Evolutionary conservation across 2,329 filamentous ascomycete genomes (phyloP), one percentile per base, ranked within the genome.

Genomic region (Helotiales sp.): DNA sequence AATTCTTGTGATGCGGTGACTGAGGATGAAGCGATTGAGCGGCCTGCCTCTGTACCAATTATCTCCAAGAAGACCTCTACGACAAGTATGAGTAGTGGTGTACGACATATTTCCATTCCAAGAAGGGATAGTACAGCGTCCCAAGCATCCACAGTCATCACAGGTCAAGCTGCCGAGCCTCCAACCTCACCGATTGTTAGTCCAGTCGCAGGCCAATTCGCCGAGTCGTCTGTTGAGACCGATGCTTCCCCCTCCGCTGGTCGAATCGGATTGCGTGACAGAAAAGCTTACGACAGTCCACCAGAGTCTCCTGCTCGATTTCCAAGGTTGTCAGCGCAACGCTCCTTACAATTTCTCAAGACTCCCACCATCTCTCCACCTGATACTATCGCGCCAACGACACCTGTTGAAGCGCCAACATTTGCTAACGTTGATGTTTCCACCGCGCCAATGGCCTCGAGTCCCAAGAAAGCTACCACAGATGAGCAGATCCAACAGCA

Each of bases 401-500:
- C 62, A 19, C 60, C 62, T 6, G 46, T 62, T 4, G 67, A 70
- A 7, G 59, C 66, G 15, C 65, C 67, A 7, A 30, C 62, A 9
- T 58, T 70, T 42, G 59, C 58, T 8, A 65, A 67, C 44, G 36
- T 70, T 22, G 60, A 70, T 46, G 42, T 69, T 9, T 62, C 65
- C 4, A 44, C 59, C 19, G 34, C 61, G 13, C 56, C 59, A 8
- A 40, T 61, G 3, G 36, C 62, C n/a, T 57, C 60, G 8, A 67
- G 63, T 34, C 65, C 69, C 7, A 63, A 60, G 24, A 69, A 66
- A 34, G 48, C 48, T 8, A 57, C 46, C 15, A 59, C 64, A 0
- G 85, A 88, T 62, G 86, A 91, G 63, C 83, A 90, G 55, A 79
- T 96, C 13, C 89, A 91, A 63, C 84, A 87, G 61, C 91, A 93